Evolutionary conservation across 148 eudicot genomes (phyloP), one percentile per base, ranked within the genome.

Genomic region (Rhododendron ferrugineum): DNA sequence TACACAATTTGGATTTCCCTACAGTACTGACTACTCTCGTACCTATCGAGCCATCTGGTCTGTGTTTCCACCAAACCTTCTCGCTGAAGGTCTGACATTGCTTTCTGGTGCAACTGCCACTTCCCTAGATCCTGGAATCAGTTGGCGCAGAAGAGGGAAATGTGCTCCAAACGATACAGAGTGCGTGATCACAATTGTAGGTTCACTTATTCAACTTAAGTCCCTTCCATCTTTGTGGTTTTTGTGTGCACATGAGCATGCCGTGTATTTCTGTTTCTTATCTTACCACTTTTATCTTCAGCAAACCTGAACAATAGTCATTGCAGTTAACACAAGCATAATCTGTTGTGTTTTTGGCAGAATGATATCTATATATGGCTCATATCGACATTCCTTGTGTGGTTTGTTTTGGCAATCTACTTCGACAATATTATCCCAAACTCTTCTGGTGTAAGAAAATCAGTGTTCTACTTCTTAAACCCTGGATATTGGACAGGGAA

Each of bases 401-500:
- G 97, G 98, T 90, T 92, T 85, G 82, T 89, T 77, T 89, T 97
- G 90, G 98, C 99, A 77, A 91, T 97, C 82, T 97, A 97, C 93
- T 93, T 97, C 8, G 98, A 95, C 90, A 95, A 97, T 87, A 92
- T 95, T 79, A 82, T 95, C 64, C 96, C 98, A 23, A 94, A 94
- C 88, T 84, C 94, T 58, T 90, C 92, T 87, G 98, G 99, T 81
- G 96, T 95, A 80, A 91, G 99, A 83, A 97, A 97, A 85, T 87
- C 98, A 13, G 47, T 87, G 50, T 85, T 91, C 82, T 97, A 97
- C 90, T 97, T 93, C 85, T 66, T 97, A 78, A 93, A 87, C 81
- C 98, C 94, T 80, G 88, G 95, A 36, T 97, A 97, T 85, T 97
- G 98, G 98, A 90, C 91, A 10, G 98, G 99, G 80, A 91, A 86